Evolutionary conservation across 129 eudicot species (phyloP), one percentile per base, ranked within the genome.

Genomic region (Centella asiatica): DNA sequence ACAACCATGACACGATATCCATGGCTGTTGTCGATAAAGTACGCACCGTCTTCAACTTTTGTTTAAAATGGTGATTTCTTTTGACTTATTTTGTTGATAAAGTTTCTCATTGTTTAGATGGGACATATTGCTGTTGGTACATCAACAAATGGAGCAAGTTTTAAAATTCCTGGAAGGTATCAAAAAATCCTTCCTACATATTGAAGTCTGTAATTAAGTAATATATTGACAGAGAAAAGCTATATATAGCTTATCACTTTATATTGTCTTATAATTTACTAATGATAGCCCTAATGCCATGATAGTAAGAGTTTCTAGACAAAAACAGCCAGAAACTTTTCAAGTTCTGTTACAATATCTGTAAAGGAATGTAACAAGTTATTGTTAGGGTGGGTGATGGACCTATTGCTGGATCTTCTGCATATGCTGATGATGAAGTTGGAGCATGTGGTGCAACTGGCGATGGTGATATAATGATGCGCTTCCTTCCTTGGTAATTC

Each of bases 381-480:
- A n/a, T 33, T 73, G 63, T 52, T 81, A 57, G 97, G 89, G 97
- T 90, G 54, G 95, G 97, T 42, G 97, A 90, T 76, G 97, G 97
- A 62, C 94, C 95, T 26, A 84, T 90, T 71, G 87, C 94, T 53
- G 97, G 97, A 72, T 86, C 95, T 44, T 79, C 97, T 10, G 87
- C 95, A 50, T 90, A 90, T 73, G 97, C 95, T 33, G 90, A 90
- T 72, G 72, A 80, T 69, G 97, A 90, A 62, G 90, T 86, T 62
- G 95, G 97, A 70, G 95, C 94, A 65, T 90, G 97, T 71, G 97
- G 97, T 49, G 97, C 95, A 26, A 86, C 89, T 19, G 97, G 97
- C 18, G 97, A 90, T 77, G 97, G 97, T 72, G 97, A 90, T 76
- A 76, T 90, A 51, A 90, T 90, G 97, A 90, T 90, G 95, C 97